A percentile compares a stretch with the other conserved stretches of the same genome.
phyloP scores from a whole-genome alignment of 768 basidiomycete genomes.

The Pleurotus eryngii region DNA sequence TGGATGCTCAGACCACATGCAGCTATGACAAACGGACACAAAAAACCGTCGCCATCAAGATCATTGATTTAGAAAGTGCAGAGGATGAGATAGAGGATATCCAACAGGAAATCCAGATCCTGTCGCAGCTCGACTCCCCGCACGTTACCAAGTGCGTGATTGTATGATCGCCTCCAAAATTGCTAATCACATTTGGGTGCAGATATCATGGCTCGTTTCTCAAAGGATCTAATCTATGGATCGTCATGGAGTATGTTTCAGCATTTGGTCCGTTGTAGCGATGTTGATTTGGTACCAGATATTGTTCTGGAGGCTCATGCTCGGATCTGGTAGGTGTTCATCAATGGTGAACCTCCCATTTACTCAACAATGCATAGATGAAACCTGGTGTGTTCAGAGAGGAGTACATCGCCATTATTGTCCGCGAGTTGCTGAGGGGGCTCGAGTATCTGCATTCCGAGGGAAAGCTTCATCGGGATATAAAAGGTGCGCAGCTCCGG shows the following conservation, averaged over 20 bases:
- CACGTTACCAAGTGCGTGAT: slow-evolving; percentile 87
- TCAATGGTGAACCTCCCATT: slow-evolving; percentile 6
- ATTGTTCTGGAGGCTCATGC: slow-evolving; percentile 97
- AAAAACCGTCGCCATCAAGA: slow-evolving; percentile 98
- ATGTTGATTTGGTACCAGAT: slow-evolving; percentile 43
- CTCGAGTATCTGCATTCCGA: slow-evolving; percentile 95
- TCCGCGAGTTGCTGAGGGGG: slow-evolving; percentile 86
- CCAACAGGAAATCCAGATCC: slow-evolving; percentile 97
- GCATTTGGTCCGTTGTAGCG: background rate
- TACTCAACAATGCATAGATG: slow-evolving; percentile 57
- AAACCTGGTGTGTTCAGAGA: slow-evolving; percentile 97
- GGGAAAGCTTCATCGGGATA: slow-evolving; percentile 98
- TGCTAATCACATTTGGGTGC: background rate
- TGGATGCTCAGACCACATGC: background rate
- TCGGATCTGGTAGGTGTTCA: slow-evolving; percentile 75
- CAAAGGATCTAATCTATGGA: slow-evolving; percentile 97
- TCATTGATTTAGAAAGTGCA: slow-evolving; percentile 97
- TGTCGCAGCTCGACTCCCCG: slow-evolving; percentile 93
- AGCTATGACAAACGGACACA: slow-evolving; percentile 96
- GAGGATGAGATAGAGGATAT: slow-evolving; percentile 99
- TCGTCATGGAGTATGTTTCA: slow-evolving; percentile 87
- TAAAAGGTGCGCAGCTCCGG: slow-evolving; percentile 73
- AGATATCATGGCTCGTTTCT: slow-evolving; percentile 96
- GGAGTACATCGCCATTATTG: slow-evolving; percentile 98
- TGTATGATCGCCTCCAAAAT: background rate